Evolutionary conservation across 2,329 filamentous ascomycete genomes (phyloP).

Genomic region (Cephalotrichum gorgonifer): DNA sequence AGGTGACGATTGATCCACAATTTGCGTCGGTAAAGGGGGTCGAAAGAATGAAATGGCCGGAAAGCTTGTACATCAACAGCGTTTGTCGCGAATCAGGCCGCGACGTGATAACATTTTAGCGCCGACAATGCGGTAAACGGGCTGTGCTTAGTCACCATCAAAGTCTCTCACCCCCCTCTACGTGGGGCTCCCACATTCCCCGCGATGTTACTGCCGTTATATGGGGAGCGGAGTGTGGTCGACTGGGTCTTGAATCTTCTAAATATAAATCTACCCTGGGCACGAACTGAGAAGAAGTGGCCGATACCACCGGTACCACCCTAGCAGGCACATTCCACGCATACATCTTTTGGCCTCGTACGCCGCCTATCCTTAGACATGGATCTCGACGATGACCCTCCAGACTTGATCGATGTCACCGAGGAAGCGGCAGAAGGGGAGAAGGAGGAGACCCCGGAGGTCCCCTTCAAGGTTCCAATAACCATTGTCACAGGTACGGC

Average conservation of each 20-base stretch:
- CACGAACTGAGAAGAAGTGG: too few species aligned
- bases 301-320: too few species aligned
- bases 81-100: background rate
- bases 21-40: background rate
- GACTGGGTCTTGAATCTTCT: background rate
- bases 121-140: background rate
- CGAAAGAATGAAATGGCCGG: background rate
- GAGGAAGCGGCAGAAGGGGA: slow-evolving; percentile 18
- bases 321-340: too few species aligned
- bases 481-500: slow-evolving; percentile 70
- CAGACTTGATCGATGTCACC: slow-evolving; percentile 46
- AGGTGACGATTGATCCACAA: background rate
- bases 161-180: background rate
- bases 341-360: background rate
- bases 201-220: background rate
- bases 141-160: background rate
- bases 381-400: slow-evolving; percentile 56
- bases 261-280: too few species aligned
- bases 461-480: slow-evolving; percentile 62
- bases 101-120: background rate
- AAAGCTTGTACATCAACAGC: background rate
- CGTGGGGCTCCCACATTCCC: background rate
- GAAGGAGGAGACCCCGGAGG: slow-evolving; percentile 33
- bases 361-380: slow-evolving; percentile 23
- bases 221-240: background rate